A percentile compares a stretch with the other conserved stretches of the same genome.
Conservation (phyloP, 202 grass and related monocot species). For the Miscanthus sacchariflorus region DNA sequence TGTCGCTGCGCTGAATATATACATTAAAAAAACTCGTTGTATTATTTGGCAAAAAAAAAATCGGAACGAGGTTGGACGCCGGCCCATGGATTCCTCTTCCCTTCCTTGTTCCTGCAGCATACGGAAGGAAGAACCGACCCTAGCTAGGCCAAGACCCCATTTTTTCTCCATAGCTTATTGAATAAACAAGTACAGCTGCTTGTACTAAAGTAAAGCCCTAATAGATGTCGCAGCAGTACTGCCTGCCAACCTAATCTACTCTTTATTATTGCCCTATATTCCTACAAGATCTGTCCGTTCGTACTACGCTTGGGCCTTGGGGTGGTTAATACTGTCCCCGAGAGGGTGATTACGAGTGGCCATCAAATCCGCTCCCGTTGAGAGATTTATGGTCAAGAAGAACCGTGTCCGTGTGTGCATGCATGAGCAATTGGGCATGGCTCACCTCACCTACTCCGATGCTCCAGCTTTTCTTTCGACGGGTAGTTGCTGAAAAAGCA, state of each 20-base stretch:
- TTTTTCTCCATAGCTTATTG: constrained; percentile 44
- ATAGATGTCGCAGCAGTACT: constrained; percentile 27
- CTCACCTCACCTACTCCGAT: constrained; percentile 48
- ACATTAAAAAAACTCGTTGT: too few relatives aligned
- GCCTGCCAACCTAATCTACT: constrained; percentile 38
- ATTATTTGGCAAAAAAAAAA: too few relatives aligned
- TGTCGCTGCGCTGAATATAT: too few relatives aligned
- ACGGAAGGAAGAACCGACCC: neutral
- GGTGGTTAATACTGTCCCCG: constrained; percentile 42
- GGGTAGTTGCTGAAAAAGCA: constrained; percentile 31
- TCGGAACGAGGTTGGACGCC: too few relatives aligned
- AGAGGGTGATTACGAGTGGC: neutral
- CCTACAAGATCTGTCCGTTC: constrained; percentile 54
- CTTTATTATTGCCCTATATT: constrained; percentile 56
- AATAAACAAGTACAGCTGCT: constrained; percentile 63
- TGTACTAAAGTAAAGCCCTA: constrained; percentile 41
- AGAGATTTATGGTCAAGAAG: constrained; percentile 45
- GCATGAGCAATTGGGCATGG: neutral
- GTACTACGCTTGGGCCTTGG: neutral
- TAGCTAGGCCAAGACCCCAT: constrained; percentile 1
- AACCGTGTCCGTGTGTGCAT: constrained; percentile 41
- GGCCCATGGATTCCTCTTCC: too few relatives aligned
- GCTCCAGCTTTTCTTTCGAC: constrained; percentile 37
- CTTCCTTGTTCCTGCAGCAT: neutral
- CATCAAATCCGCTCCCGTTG: neutral